phyloP scores from a whole-genome alignment of 352 stramenopile species.

The Pythium utonaiense region DNA sequence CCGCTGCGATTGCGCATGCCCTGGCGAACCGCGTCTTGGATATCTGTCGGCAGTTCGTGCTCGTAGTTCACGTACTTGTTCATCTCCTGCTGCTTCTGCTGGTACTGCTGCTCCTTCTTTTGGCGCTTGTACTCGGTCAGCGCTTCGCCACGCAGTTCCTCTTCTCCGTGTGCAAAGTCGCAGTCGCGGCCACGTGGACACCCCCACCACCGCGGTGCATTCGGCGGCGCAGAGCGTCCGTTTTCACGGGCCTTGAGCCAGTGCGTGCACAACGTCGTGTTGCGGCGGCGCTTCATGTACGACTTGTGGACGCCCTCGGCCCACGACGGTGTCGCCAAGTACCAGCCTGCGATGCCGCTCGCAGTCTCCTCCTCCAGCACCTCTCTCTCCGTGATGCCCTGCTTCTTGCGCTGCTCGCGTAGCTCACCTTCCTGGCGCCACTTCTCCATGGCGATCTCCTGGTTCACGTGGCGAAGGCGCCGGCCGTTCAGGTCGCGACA shows the following conservation, averaged over 20 bases:
- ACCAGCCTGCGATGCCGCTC: conserved; percentile 83
- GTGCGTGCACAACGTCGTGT: conserved; percentile 70
- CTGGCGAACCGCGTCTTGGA: conserved; percentile 65
- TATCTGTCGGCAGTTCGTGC: conserved; percentile 52
- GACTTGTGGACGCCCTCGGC: conserved; percentile 79
- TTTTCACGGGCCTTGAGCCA: conserved; percentile 64
- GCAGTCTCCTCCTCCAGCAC: conserved; percentile 77
- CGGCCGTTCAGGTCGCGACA: conserved; percentile 79
- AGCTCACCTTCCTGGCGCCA: conserved; percentile 59
- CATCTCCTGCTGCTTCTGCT: conserved; percentile 60
- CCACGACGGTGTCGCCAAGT: conserved; percentile 79
- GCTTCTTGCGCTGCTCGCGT: conserved; percentile 42
- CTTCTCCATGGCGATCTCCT: conserved; percentile 83
- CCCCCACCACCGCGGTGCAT: conserved; percentile 74
- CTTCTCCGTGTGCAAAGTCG: conserved; percentile 82
- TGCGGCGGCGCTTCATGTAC: conserved; percentile 82
- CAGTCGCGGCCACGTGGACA: conserved; percentile 78
- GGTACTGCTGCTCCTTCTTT: conserved; percentile 54
- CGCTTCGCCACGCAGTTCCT: conserved; percentile 58
- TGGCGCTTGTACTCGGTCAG: conserved; percentile 68
- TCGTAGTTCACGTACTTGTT: conserved; percentile 78
- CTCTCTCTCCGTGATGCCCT: conserved; percentile 57
- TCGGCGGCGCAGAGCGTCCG: conserved; percentile 31
- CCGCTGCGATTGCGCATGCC: conserved; percentile 53
- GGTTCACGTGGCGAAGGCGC: conserved; percentile 81